These are phyloP conservation scores for Salix caprea DNA, from an alignment of 345 rosid genomes.

Conservation along the genomic window DNA sequence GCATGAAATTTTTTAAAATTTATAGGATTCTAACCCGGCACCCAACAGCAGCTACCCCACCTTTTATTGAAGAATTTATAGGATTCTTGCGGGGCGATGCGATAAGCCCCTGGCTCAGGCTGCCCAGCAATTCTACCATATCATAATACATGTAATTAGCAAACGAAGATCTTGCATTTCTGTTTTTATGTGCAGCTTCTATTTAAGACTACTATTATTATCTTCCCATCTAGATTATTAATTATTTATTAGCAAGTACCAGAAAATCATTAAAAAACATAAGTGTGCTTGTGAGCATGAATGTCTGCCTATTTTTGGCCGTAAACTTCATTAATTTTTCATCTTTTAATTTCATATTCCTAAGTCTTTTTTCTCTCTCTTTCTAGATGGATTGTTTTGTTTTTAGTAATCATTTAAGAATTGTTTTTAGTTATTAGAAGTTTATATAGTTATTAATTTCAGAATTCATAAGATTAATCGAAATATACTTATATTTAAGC, in stretches of 20 bases:
- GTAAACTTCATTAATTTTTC: background rate
- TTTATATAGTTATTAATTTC: too few species aligned
- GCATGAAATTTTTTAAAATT: conserved; percentile 20
- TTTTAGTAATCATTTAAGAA: too few species aligned
- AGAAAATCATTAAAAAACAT: background rate
- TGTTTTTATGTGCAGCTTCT: conserved; percentile 40
- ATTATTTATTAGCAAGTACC: background rate
- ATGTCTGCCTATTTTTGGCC: conserved; percentile 32
- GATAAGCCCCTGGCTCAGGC: background rate
- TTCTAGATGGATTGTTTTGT: too few species aligned
- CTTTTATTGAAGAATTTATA: too few species aligned
- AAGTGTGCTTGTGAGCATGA: conserved; percentile 29
- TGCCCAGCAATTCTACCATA: background rate
- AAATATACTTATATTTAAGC: too few species aligned
- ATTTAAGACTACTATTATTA: conserved; percentile 4
- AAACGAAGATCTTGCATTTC: conserved; percentile 1
- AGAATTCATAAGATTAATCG: rapidly evolving
- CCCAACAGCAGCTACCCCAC: conserved; percentile 28
- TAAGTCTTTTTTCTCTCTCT: too few species aligned
- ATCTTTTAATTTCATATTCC: too few species aligned
- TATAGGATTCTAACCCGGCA: conserved; percentile 33
- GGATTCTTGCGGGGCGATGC: background rate
- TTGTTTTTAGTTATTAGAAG: too few species aligned
- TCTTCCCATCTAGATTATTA: conserved; percentile 10
- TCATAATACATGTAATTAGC: background rate